Evolutionary conservation across 2,329 filamentous ascomycete species (phyloP), one percentile per base, ranked within the genome.

Genomic region (Penicillium freii): DNA sequence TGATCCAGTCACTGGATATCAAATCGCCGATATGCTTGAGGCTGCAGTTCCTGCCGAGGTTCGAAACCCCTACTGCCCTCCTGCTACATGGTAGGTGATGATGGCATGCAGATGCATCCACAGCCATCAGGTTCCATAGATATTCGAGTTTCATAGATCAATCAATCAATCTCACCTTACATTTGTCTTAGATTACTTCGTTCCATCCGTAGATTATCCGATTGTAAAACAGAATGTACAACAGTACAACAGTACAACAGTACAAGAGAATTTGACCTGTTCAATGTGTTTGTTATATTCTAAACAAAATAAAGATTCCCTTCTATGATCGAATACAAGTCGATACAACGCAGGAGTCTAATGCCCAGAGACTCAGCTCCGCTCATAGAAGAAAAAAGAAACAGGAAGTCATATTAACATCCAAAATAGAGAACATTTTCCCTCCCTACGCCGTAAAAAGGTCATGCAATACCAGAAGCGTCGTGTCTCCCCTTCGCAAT

Each of bases 371-470:
- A 63, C 65, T 60, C 58, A 56, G 54, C 61, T 66, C 64, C 64
- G 69, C 62, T 71, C 62, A 69, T 62, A 59, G 64, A 66, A 70
- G 66, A 67, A 67, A 62, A 61, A 67, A 69, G 65, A 66, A 68
- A 69, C 63, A 69, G 70, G 63, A 68, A 70, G 69, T 72, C 66
- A 68, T 70, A 74, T 72, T 68, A 74, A 72, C 71, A 73, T 66
- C 68, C 69, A 68, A 72, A 64, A 69, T 69, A 71, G 66, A 72
- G 64, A 72, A 71, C 62, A 67, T 74, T 74, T 74, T 73, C 70
- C 69, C 69, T 73, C 70, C 71, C 71, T 74, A 75, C 73, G 73
- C 73, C 73, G 69, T 73, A 69, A 74, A 60, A 66, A 72, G 71
- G 72, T 75, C 73, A 75, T 75, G 73, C 69, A 72, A 73, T 68